Evolutionary conservation across 352 stramenopile genomes (phyloP).

Genomic region (Plasmopara halstedii): DNA sequence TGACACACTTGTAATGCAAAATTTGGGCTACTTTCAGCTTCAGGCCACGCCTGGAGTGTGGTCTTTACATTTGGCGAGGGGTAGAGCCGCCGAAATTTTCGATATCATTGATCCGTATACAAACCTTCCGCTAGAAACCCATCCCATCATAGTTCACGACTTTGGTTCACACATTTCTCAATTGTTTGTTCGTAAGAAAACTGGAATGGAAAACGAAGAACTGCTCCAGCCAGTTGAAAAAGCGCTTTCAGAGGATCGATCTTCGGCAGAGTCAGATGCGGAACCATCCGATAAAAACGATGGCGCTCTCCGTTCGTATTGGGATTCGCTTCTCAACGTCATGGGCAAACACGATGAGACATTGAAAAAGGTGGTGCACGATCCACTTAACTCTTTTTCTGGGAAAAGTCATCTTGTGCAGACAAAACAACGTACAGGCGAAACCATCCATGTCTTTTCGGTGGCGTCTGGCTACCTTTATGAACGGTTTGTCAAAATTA

Average conservation of each 20-base stretch:
- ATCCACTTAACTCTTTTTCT: too few species aligned
- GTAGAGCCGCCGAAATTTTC: conserved; percentile 66
- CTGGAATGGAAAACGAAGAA: conserved; percentile 79
- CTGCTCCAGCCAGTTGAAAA: conserved; percentile 35
- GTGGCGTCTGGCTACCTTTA: conserved; percentile 97
- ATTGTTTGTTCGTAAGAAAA: conserved; percentile 88
- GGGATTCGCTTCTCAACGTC: conserved; percentile 63
- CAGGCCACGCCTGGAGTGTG: conserved; percentile 94
- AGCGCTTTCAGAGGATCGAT: conserved; percentile 1
- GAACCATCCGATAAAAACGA: conserved; percentile 41
- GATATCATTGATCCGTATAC: conserved; percentile 57
- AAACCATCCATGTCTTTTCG: conserved; percentile 98
- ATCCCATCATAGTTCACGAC: conserved; percentile 58
- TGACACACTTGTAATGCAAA: conserved; percentile 99
- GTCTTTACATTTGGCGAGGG: conserved; percentile 85
- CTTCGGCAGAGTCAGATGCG: conserved; percentile 4
- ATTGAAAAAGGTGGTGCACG: conserved; percentile 7
- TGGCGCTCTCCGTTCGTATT: conserved; percentile 52
- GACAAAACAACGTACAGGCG: conserved; percentile 48
- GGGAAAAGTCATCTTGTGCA: conserved; percentile 11
- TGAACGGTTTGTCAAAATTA: conserved; percentile 99
- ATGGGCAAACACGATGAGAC: conserved; percentile 38
- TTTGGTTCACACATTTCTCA: conserved; percentile 85
- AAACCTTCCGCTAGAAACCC: conserved; percentile 28
- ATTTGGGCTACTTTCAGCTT: conserved; percentile 99